Evolutionary conservation across 108 stramenopile genomes (phyloP).

Genomic region (Cyclotella cryptica): DNA sequence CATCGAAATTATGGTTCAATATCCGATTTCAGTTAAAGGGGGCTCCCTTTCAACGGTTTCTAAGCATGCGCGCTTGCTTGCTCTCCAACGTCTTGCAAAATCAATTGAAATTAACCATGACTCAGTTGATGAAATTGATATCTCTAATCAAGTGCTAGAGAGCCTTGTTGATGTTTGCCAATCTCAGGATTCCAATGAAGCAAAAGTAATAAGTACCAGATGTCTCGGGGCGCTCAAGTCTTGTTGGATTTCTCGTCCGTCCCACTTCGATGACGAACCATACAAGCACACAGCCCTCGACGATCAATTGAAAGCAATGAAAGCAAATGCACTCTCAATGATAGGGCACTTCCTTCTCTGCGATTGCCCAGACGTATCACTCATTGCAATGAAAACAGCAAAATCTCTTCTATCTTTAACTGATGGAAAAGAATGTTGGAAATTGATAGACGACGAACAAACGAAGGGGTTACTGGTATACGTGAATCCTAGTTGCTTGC

Average conservation of each 20-base stretch:
- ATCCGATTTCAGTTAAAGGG: slow-evolving; percentile 37
- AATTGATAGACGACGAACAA: slow-evolving; percentile 32
- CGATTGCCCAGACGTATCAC: slow-evolving; percentile 45
- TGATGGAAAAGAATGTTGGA: slow-evolving; percentile 52
- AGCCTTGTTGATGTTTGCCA: slow-evolving; percentile 35
- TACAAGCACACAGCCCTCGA: not conserved
- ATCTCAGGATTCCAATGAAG: slow-evolving; percentile 46
- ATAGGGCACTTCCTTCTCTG: slow-evolving; percentile 55
- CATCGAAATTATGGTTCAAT: slow-evolving; percentile 40
- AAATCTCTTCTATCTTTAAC: slow-evolving; percentile 54
- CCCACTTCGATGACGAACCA: not conserved
- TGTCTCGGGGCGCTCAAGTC: slow-evolving; percentile 55
- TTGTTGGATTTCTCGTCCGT: slow-evolving; percentile 1
- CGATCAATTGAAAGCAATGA: slow-evolving; percentile 43
- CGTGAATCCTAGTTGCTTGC: slow-evolving; percentile 19
- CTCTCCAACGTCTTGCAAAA: slow-evolving; percentile 42
- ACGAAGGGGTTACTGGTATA: slow-evolving; percentile 17
- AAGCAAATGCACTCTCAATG: slow-evolving; percentile 35
- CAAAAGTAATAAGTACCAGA: slow-evolving; percentile 51
- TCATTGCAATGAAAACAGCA: slow-evolving; percentile 64
- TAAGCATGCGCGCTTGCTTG: slow-evolving; percentile 43
- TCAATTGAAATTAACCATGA: slow-evolving; percentile 4
- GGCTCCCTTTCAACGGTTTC: not conserved
- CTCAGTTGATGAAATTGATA: not conserved
- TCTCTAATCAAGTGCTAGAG: slow-evolving; percentile 4